These are phyloP conservation scores for Solanum lycopersicoides DNA, from an alignment of 257 asterid species.

Conservation along the genomic window DNA sequence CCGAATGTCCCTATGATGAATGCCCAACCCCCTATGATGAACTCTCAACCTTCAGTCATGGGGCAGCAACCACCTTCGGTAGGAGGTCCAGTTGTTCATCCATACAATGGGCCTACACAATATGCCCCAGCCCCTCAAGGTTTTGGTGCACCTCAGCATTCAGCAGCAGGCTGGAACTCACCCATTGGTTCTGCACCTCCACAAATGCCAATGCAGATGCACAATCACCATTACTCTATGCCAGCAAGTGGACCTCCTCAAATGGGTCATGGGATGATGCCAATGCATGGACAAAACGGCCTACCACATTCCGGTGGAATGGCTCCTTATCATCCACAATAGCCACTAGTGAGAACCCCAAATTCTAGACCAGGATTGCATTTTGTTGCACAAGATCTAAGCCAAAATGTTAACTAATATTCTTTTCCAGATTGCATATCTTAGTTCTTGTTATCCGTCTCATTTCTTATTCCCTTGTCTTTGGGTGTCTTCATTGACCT, in stretches of 20 bases:
- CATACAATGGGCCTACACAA: constrained; percentile 37
- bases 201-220: constrained; percentile 63
- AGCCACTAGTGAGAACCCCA: constrained; percentile 2
- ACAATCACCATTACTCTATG: constrained; percentile 54
- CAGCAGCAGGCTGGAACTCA: constrained; percentile 70
- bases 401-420: not conserved
- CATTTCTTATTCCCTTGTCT: not conserved
- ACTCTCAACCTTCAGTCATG: constrained; percentile 50
- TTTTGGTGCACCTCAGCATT: constrained; percentile 30
- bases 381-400: not conserved
- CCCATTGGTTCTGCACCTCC: constrained; percentile 20
- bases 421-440: not conserved
- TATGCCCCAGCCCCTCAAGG: constrained; percentile 45
- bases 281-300: constrained; percentile 47
- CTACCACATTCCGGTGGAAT: constrained; percentile 43
- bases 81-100: constrained; percentile 45
- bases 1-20: constrained; percentile 43
- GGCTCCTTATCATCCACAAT: constrained; percentile 64
- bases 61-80: constrained; percentile 64
- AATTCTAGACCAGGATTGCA: not conserved
- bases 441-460: not conserved
- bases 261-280: constrained; percentile 41
- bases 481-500: not conserved
- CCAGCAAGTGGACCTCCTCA: constrained; percentile 34
- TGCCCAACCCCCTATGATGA: constrained; percentile 50